Evolutionary conservation across 1,284 basidiomycete species (phyloP).

Genomic region (Schizophyllum commune): DNA sequence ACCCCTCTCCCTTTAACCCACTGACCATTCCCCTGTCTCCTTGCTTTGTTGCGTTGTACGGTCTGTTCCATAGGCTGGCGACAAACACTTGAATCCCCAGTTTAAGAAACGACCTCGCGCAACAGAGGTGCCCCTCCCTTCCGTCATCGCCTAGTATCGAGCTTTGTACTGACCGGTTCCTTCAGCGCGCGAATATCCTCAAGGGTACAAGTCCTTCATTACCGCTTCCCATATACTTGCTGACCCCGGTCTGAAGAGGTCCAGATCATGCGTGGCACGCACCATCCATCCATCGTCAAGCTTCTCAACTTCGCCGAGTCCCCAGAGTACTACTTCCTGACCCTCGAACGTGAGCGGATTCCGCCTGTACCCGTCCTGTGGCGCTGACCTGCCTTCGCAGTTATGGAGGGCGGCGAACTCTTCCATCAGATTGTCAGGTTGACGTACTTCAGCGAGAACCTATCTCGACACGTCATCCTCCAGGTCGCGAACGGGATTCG

Average conservation of each 20-base stretch:
- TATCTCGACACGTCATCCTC: constrained; percentile 92
- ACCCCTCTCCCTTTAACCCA: constrained; percentile 10
- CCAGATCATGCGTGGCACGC: constrained; percentile 96
- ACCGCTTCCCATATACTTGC: constrained; percentile 1
- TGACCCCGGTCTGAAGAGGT: constrained; percentile 60
- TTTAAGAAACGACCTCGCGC: constrained; percentile 95
- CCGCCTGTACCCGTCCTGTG: not conserved
- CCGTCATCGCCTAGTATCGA: constrained; percentile 15
- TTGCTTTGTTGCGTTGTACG: constrained; percentile 16
- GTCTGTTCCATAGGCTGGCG: constrained; percentile 58
- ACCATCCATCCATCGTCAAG: constrained; percentile 87
- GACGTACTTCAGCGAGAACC: constrained; percentile 96
- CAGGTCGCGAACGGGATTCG: constrained; percentile 96
- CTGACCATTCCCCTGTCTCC: constrained; percentile 16
- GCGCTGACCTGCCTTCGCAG: constrained; percentile 29
- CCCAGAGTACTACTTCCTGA: constrained; percentile 88
- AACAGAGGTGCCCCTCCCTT: constrained; percentile 74
- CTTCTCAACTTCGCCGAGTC: constrained; percentile 88
- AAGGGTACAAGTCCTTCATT: constrained; percentile 53
- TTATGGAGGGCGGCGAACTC: constrained; percentile 96
- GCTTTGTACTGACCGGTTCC: constrained; percentile 24
- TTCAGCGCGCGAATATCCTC: constrained; percentile 92
- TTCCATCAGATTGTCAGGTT: constrained; percentile 99
- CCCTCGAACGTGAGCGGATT: constrained; percentile 73
- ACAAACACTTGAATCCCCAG: constrained; percentile 86